Evolutionary conservation across 2,329 filamentous ascomycete species (phyloP), one percentile per base, ranked within the genome.

Genomic region (Curvularia sp.): DNA sequence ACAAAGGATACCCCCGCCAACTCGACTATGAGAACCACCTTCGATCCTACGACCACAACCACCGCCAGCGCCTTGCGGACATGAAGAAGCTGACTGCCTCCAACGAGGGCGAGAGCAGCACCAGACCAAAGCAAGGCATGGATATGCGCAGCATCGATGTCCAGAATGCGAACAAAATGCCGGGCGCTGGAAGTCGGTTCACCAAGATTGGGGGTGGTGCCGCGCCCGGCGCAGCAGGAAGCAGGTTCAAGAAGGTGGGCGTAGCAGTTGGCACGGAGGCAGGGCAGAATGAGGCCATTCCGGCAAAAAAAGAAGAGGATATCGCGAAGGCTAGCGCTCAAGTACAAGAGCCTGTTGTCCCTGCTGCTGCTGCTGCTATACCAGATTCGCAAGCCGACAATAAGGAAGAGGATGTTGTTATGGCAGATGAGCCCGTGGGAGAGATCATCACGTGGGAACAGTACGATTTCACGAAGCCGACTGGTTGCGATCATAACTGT

Each of bases 21-120:
- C 94, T 96, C 74, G 94, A 98, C 76, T 97, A 96, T 77, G 94
- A 98, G 78, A 90, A 93, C 7, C 95, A 99, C 77, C 91, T 97
- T 56, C 88, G 88, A 63, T 95, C 91, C 70, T 98, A 98, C 78
- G 95, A 98, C 75, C 95, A 99, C 79, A 91, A 91, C 69, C 95
- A 99, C 79, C 67, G 66, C 44, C 67, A 80, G 75, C 89, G 91
- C 49, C 85, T 93, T 58, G 91, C 92, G 78, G 91, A 95, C 70
- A 93, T 94, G 90, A 92, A 92, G 78, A 88, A 90, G 61, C 56
- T 74, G n/a, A 75, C 70, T 4, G 73, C 72, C 20, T 58, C 59
- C 15, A 73, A 72, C 53, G 70, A 72, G 22, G 55, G 58, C 18
- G 67, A 72, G 26, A 62, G 57, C 38, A 63, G 55, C 28, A 49